A percentile compares a stretch with the other conserved stretches of the same genome.
phyloP scores from a whole-genome alignment of 306 rosid genomes.

The Cicer judaicum region DNA sequence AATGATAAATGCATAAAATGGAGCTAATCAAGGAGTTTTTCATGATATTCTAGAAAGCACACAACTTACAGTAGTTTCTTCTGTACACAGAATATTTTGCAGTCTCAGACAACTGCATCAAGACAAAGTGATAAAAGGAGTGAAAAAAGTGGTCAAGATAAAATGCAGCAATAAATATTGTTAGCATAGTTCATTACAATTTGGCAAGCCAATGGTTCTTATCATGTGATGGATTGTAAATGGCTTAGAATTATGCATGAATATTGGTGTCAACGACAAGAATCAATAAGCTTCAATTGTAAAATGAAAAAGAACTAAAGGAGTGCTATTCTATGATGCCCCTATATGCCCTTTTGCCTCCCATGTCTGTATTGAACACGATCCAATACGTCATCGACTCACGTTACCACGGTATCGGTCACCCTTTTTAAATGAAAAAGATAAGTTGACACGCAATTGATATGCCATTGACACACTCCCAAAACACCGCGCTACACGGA shows the following conservation, averaged over 20 bases:
- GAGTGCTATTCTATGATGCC: slow-evolving; percentile 1
- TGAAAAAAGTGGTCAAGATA: slow-evolving; percentile 33
- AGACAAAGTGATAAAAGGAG: slow-evolving; percentile 43
- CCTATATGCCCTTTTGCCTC: neutral
- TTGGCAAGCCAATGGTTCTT: slow-evolving; percentile 4
- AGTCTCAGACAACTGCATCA: slow-evolving; percentile 72
- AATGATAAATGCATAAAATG: slow-evolving; percentile 20
- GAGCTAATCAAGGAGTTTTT: slow-evolving; percentile 18
- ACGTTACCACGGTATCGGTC: too few species aligned
- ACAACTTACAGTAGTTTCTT: slow-evolving; percentile 76
- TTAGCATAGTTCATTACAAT: neutral
- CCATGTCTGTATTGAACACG: neutral
- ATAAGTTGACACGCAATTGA: too few species aligned
- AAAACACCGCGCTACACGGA: too few species aligned
- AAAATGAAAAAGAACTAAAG: slow-evolving; percentile 15
- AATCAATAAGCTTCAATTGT: neutral
- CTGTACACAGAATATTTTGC: slow-evolving; percentile 66
- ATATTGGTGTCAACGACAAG: neutral
- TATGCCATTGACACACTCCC: too few species aligned
- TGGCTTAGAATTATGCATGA: neutral
- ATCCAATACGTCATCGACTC: too few species aligned
- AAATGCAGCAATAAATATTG: slow-evolving; percentile 13
- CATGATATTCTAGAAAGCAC: slow-evolving; percentile 39
- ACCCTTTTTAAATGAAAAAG: too few species aligned
- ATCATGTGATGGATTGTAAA: neutral